These are phyloP conservation scores for Chloris gayana DNA, from an alignment of 176 grass and related monocot species.

Conservation along the genomic window DNA sequence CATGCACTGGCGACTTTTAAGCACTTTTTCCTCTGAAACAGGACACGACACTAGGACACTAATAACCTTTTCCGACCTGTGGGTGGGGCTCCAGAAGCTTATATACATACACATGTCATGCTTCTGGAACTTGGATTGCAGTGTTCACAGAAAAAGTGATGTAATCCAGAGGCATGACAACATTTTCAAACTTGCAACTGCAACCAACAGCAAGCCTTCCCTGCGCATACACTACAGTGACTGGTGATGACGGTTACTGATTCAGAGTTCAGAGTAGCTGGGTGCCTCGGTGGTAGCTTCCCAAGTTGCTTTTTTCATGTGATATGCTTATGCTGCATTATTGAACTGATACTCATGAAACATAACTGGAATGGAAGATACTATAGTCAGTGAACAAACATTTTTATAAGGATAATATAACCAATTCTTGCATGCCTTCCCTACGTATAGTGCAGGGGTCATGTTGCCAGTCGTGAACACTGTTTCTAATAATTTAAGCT, in stretches of 20 bases:
- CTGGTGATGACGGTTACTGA: not conserved
- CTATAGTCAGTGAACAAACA: no score
- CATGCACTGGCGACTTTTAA: slow-evolving; percentile 10
- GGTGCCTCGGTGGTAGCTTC: not conserved
- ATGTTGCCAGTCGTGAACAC: slow-evolving; percentile 6
- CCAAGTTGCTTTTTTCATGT: slow-evolving; percentile 33
- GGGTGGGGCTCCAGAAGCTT: slow-evolving; percentile 10
- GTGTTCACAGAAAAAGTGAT: not conserved
- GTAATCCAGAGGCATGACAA: slow-evolving; percentile 1
- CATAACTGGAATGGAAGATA: slow-evolving; percentile 32
- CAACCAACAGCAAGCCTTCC: slow-evolving; percentile 7
- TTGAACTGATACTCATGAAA: slow-evolving; percentile 40
- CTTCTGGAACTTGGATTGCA: not conserved
- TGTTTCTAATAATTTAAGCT: slow-evolving; percentile 7
- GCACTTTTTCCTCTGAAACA: slow-evolving; percentile 18
- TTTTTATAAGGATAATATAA: no score
- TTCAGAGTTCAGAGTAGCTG: slow-evolving; percentile 10
- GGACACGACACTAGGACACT: not conserved
- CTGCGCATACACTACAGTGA: slow-evolving; percentile 7
- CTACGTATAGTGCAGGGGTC: slow-evolving; percentile 10
- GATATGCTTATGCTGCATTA: slow-evolving; percentile 36
- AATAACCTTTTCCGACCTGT: slow-evolving; percentile 17
- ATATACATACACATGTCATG: slow-evolving; percentile 10
- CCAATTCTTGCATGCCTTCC: no score
- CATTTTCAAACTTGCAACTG: slow-evolving; percentile 26